Base-by-base conservation (phyloP, 306 rosid species). In the Purshia tridentata region DNA sequence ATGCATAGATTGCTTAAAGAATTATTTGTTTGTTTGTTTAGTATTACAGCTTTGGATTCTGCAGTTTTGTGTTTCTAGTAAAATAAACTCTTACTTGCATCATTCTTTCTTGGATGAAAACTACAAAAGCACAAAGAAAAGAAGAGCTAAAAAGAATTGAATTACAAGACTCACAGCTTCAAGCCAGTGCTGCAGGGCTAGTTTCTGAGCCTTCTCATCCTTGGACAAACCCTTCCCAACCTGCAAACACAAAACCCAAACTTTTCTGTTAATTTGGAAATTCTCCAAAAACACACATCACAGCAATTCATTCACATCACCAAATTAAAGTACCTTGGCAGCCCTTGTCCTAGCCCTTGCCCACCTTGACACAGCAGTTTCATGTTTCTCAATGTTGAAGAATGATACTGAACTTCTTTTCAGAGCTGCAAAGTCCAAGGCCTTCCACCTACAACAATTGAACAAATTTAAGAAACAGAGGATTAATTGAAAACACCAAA, bases 151-250 rank as follows among this genome's bases (percentile, higher is more conserved):
- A 29, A 13, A 57, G 4, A 8, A 58, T n/a, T 41, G 18, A 4
- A 13, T 35, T n/a, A 59, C 14, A 55, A 46, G 20, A 78, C 83
- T 83, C 69, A 83, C 87, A 66, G 90, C 87, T 81, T 86, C 90
- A 76, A 86, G 85, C 87, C 87, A 78, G 67, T 86, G 87, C 64
- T 83, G 90, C 4, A 81, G 70, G 22, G 87, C 90, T 70, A 86
- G 65, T 76, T 81, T 81, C 67, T 78, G 86, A 70, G 90, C 86
- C 56, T 81, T 86, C 62, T 81, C 86, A 73, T 86, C 84, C 69
- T 83, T 76, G 12, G 70, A 81, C 70, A 83, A 78, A 5, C 88
- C 88, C 51, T 83, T 83, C 63, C 90, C 87, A 23, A 86, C 76
- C 89, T 85, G 58, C 46, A 82, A 14, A 51, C 54, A 41, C 69